phyloP scores from a whole-genome alignment of 768 basidiomycete species.

The Paxillus ammoniavirescens region DNA sequence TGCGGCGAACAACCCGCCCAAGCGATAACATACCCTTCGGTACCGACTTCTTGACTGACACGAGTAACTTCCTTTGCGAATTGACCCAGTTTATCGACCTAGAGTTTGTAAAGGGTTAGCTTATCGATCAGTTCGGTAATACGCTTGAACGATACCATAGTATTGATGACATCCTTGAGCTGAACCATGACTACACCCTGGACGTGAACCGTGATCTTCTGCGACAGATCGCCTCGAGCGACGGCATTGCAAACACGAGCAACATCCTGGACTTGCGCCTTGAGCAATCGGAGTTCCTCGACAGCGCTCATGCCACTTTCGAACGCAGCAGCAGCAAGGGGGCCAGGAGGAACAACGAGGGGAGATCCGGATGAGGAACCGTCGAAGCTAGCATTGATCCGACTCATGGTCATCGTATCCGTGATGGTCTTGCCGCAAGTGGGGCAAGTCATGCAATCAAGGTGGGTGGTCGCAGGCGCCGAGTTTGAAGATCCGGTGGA shows the following conservation, averaged over 20 bases:
- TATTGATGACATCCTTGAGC: constrained; percentile 76
- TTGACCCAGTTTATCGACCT: constrained; percentile 74
- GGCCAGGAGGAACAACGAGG: constrained; percentile 54
- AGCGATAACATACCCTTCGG: constrained; percentile 54
- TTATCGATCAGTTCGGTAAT: constrained; percentile 2
- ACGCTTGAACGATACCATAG: constrained; percentile 42
- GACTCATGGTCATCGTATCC: constrained; percentile 39
- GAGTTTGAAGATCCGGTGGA: constrained; percentile 36
- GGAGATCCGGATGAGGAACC: constrained; percentile 32
- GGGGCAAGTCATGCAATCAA: constrained; percentile 47
- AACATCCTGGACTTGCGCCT: constrained; percentile 82
- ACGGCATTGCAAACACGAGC: constrained; percentile 81
- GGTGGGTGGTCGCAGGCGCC: constrained; percentile 43
- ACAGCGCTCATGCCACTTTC: constrained; percentile 67
- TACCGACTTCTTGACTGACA: constrained; percentile 81
- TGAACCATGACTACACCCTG: constrained; percentile 80
- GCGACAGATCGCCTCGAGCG: constrained; percentile 69
- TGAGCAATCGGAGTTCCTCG: constrained; percentile 74
- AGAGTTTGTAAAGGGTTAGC: constrained; percentile 7
- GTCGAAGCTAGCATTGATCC: constrained; percentile 23
- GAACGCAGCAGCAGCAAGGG: constrained; percentile 52
- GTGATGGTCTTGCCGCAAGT: constrained; percentile 54
- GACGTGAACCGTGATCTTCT: constrained; percentile 78
- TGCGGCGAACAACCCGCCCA: constrained; percentile 32
- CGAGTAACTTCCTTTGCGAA: constrained; percentile 93